phyloP scores from a whole-genome alignment of 306 rosid genomes.

The Glycine soja region DNA sequence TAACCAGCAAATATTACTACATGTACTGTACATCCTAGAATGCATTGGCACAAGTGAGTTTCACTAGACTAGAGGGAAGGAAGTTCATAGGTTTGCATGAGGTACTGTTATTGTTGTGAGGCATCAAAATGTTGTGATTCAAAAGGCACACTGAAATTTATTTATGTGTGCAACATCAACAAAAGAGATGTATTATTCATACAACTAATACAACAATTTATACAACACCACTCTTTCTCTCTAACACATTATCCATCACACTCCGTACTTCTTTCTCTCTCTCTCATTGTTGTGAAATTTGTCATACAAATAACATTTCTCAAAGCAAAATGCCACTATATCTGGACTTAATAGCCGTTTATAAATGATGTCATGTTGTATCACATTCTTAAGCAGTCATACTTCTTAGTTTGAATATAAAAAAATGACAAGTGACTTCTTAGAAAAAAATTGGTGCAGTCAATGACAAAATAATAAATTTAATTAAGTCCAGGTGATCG shows the following conservation, averaged over 20 bases:
- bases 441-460: not conserved
- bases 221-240: not conserved
- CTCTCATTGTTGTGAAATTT: not conserved
- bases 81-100: slow-evolving; percentile 27
- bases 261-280: not conserved
- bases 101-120: slow-evolving; percentile 9
- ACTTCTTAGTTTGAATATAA: slow-evolving; percentile 30
- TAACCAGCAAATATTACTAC: slow-evolving; percentile 15
- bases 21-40: not conserved
- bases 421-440: slow-evolving; percentile 23
- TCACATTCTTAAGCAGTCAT: slow-evolving; percentile 28
- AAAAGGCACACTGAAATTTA: slow-evolving; percentile 14
- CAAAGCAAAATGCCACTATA: slow-evolving; percentile 18
- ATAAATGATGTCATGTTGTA: slow-evolving; percentile 19
- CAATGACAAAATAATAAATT: slow-evolving; percentile 23
- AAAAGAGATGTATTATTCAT: not conserved
- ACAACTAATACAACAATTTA: not conserved
- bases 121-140: slow-evolving; percentile 27
- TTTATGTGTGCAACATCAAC: slow-evolving; percentile 20
- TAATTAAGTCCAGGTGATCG: slow-evolving; percentile 33
- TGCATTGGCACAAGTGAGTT: slow-evolving; percentile 5
- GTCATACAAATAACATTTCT: not conserved
- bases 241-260: not conserved
- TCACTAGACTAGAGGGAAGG: slow-evolving; percentile 18
- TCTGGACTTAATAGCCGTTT: slow-evolving; percentile 7